Evolutionary conservation across 441 rosid genomes (phyloP), one percentile per base, ranked within the genome.

Genomic region (Croton laevigatus): DNA sequence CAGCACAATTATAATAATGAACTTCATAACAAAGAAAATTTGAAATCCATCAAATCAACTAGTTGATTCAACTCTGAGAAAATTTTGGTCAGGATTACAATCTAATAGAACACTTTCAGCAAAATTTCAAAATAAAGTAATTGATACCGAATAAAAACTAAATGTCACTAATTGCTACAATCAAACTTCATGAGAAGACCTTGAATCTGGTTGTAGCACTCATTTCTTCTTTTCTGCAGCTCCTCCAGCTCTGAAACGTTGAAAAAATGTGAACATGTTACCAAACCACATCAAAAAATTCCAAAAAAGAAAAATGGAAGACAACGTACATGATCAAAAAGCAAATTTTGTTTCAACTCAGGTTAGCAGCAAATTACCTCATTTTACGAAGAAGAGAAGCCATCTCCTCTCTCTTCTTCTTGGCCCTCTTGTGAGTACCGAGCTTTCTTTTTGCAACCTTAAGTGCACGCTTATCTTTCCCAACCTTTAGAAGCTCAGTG

Each of bases 331-430:
- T 27, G 2, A 27, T 1, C 32, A 27, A 27, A 2, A 27, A 27
- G 32, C 32, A 2, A 27, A 27, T 27, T 27, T 27, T 2, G 37
- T 11, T 34, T 17, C 9, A 14, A 22, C 37, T 1, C 32, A 27
- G 32, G 32, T 27, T 27, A 27, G 6, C 58, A 32, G 59, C 51
- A 22, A 38, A 19, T 49, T 63, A 82, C 89, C 91, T 85, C 84
- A 85, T 82, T 76, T 87, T 85, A 76, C 87, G 84, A 68, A 87
- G 78, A 54, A 78, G 81, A 27, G 64, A 66, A 19, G 89, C 74
- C 87, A 83, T 83, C 71, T 84, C 88, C 79, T 86, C 90, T 0
- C 88, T 70, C 87, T 85, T 83, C 81, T 69, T 77, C 87, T 87
- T 87, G 71, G 89, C 86, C 37, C 86, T 79, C 79, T 85, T 85